Base-by-base conservation (phyloP, 129 eudicot genomes). In the Cynara cardunculus region DNA sequence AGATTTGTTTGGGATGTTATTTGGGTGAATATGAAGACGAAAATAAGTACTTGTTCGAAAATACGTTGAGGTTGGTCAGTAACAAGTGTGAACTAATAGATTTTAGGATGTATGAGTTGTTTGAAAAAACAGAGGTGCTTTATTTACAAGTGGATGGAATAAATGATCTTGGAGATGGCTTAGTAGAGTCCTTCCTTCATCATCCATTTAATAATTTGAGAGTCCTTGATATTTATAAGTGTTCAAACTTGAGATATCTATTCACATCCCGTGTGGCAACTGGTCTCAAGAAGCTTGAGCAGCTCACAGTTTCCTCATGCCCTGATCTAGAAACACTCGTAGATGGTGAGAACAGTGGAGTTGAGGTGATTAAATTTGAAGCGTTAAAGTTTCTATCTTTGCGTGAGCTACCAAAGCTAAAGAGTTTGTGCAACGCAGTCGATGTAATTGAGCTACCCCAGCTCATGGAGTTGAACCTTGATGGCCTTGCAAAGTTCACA, bases 391-490 rank as follows among this genome's bases (percentile, higher is more conserved):
- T 18, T 68, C 7, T 78, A 22, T 4, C 13, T 39, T 78, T 78
- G 13, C 0, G 46, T 0, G 2, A 10, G 0, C 74, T 78, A 10
- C 81, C 81, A 5, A 26, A 78, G 21, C 39, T 78, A 1, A 19
- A 18, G 28, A 6, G 81, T 41, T 14, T 78, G 25, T 78, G 72
- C 68, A 6, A 18, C 6, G 16, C 8, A 1, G 67, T 4, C 3
- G 24, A 27, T 67, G 74, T 41, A 26, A 22, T 78, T 26, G 68
- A 78, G 67, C 74, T 78, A 16, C 81, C 81, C 1, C 28, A 78
- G 8, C 46, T 78, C 0, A 2, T 41, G 25, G 67, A 25, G 35
- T 32, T 78, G 75, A 11, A 11, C 9, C 67, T 78, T 41, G 21
- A 25, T 9, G 46, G 27, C 21, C 74, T 78, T 39, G 67, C 67